These are phyloP conservation scores for Cyclostephanos tholiformis DNA, from an alignment of 108 stramenopile genomes.

Conservation along the genomic window DNA sequence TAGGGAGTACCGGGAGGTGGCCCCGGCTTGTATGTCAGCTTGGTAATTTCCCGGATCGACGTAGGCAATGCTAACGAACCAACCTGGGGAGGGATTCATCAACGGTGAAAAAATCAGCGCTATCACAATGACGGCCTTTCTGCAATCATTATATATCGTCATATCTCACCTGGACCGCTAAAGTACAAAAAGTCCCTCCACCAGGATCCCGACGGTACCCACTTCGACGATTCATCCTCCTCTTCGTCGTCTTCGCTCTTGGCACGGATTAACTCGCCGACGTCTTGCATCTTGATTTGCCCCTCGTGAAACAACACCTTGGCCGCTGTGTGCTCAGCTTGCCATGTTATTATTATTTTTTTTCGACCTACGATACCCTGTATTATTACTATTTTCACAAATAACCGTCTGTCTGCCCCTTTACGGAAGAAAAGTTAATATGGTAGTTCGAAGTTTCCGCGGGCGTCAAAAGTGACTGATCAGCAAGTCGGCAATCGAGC, in stretches of 20 bases:
- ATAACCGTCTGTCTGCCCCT: too few relatives aligned
- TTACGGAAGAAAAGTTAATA: too few relatives aligned
- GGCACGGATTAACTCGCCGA: neutral
- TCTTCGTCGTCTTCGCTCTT: neutral
- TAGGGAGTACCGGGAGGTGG: conserved; percentile 69
- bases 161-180: conserved; percentile 43
- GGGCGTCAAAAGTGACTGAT: conserved; percentile 40
- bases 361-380: too few relatives aligned
- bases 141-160: neutral
- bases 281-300: neutral
- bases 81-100: conserved; percentile 37
- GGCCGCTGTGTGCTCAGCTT: too few relatives aligned
- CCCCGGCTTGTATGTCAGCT: conserved; percentile 85
- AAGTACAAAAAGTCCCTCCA: conserved; percentile 61
- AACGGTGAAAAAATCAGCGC: neutral
- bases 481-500: conserved; percentile 44
- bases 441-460: conserved; percentile 52
- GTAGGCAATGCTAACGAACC: conserved; percentile 82
- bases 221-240: conserved; percentile 2
- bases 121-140: neutral
- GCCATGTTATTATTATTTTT: too few relatives aligned
- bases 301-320: too few relatives aligned
- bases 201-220: conserved; percentile 30
- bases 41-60: conserved; percentile 89
- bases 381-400: too few relatives aligned